A percentile compares a stretch with the other conserved stretches of the same genome.
Evolutionary conservation across 2,329 filamentous ascomycete genomes (phyloP).

Genomic region (Thyridium curvatum): DNA sequence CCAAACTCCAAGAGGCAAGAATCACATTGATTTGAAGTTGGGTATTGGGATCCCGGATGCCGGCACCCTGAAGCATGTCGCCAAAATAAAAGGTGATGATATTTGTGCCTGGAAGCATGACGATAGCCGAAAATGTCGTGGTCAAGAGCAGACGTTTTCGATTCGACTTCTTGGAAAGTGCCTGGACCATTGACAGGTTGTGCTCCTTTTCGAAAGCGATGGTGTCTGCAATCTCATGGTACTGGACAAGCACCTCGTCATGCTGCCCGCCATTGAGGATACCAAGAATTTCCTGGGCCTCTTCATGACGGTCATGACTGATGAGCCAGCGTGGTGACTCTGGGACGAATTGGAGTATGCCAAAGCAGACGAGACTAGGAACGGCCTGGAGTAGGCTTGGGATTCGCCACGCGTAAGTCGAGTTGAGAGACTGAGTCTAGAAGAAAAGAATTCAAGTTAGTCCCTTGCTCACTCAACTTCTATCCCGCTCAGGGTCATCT

Average conservation of each 20-base stretch:
- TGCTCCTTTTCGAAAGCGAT: slow-evolving; percentile 8
- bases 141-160: slow-evolving; percentile 4
- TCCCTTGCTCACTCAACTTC: no score
- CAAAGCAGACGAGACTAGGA: slow-evolving; percentile 9
- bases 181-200: slow-evolving; percentile 6
- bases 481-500: no score
- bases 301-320: slow-evolving; percentile 18
- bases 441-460: background rate
- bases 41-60: slow-evolving; percentile 3
- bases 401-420: slow-evolving; percentile 37
- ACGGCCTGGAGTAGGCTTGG: slow-evolving; percentile 26
- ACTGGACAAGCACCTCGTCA: slow-evolving; percentile 25
- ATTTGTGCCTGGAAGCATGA: slow-evolving; percentile 11
- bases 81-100: slow-evolving; percentile 11
- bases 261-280: slow-evolving; percentile 26
- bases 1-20: slow-evolving; percentile 2
- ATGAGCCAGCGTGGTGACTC: slow-evolving; percentile 29
- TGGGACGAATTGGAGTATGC: slow-evolving; percentile 10
- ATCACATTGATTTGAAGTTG: slow-evolving; percentile 8
- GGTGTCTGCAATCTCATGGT: slow-evolving; percentile 35
- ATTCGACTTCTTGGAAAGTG: slow-evolving; percentile 6
- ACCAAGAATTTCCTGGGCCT: slow-evolving; percentile 26
- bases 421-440: slow-evolving; percentile 2
- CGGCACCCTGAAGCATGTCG: slow-evolving; percentile 3
- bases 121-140: slow-evolving; percentile 8